Evolutionary conservation across 2,329 filamentous ascomycete genomes (phyloP), one percentile per base, ranked within the genome.

Genomic region (Talaromyces sp.): DNA sequence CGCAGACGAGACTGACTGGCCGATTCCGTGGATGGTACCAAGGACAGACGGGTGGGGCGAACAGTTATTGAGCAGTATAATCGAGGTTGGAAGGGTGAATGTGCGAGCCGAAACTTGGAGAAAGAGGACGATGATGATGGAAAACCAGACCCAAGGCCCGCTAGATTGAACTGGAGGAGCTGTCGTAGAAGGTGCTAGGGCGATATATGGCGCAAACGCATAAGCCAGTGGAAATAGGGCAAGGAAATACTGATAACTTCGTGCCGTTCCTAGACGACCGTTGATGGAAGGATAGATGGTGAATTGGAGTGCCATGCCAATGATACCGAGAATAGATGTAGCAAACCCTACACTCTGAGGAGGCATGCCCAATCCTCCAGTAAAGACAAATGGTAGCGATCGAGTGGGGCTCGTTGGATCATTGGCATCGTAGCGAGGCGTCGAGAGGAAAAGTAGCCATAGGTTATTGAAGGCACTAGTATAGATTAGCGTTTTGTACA

Each of bases 401-500:
- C 68, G 77, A 59, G 82, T 76, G 65, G 79, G 71, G 23, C 71
- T 70, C 14, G 70, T 67, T 10, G 79, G 75, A 76, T 76, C 73
- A 52, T 71, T 69, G 14, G 69, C 44, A 50, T 76, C 73, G 60
- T 75, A 86, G 7, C 88, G 87, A 0, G 89, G 87, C 0, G 89
- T 90, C 0, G 89, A 91, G 52, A 92, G 83, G 76, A 92, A 92
- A 54, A 91, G 83, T 56, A 89, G 87, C 87, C 89, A 92, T 27
- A 92, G 82, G 18, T 88, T 87, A 71, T 90, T 88, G 78, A 92
- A 92, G 31, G 89, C 89, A 64, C 86, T 87, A 70, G n/a, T 18
- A 4, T 2, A 16, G 2, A 14, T 63, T 16, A 61, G 59, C 28
- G 42, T 42, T 16, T 27, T 18, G 18, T 30, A 18, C 44, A 1